phyloP scores from a whole-genome alignment of 2,329 filamentous ascomycete genomes.

The Fusarium sp. region DNA sequence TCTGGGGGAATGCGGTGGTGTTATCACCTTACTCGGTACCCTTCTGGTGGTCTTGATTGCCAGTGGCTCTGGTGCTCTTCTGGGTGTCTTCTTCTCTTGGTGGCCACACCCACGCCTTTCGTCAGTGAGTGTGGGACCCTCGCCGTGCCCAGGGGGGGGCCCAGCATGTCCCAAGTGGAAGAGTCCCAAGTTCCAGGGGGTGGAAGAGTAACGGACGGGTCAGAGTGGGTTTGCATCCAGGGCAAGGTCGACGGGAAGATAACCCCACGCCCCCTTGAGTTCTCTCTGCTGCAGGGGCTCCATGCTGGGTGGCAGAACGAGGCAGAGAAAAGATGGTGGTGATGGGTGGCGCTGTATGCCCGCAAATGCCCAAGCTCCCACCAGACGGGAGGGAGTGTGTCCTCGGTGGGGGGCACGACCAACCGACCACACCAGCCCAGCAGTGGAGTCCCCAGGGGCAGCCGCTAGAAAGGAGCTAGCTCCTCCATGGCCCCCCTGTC shows the following conservation, averaged over 20 bases:
- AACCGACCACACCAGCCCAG: constrained; percentile 23
- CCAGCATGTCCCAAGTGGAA: constrained; percentile 32
- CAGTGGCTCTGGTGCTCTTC: constrained; percentile 26
- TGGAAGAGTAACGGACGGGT: constrained; percentile 32
- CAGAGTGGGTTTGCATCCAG: constrained; percentile 26
- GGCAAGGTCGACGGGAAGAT: constrained; percentile 35
- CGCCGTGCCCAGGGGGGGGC: constrained; percentile 21
- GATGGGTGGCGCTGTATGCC: constrained; percentile 21
- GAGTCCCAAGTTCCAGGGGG: constrained; percentile 36
- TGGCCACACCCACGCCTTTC: constrained; percentile 43
- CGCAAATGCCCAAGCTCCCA: constrained; percentile 4
- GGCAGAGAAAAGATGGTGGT: constrained; percentile 19
- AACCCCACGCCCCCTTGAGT: constrained; percentile 30
- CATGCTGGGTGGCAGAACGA: background rate
- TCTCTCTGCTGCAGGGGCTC: constrained; percentile 24
- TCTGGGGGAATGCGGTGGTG: constrained; percentile 43
- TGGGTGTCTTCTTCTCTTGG: constrained; percentile 30
- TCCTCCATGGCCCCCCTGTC: constrained; percentile 27
- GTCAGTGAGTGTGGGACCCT: constrained; percentile 33
- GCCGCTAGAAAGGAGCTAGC: constrained; percentile 20
- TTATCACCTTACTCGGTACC: constrained; percentile 43
- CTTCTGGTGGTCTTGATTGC: constrained; percentile 28
- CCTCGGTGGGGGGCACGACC: constrained; percentile 32
- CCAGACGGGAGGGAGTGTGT: constrained; percentile 27
- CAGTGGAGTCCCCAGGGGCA: constrained; percentile 28